Conservation (phyloP, 2,329 filamentous ascomycete genomes). For the Pseudogymnoascus sp. region DNA sequence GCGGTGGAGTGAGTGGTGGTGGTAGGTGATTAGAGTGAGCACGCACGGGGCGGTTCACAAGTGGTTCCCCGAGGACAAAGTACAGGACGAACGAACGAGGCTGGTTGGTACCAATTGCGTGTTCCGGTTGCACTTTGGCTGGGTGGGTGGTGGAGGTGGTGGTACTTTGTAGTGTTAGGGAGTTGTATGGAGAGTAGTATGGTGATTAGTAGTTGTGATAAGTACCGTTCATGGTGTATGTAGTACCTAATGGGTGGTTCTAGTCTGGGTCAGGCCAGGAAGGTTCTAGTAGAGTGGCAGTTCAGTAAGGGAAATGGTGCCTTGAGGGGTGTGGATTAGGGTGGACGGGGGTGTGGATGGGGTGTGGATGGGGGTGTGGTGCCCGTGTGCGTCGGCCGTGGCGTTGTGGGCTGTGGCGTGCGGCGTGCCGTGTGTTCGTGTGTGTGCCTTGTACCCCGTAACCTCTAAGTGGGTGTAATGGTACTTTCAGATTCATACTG, state of each 20-base stretch:
- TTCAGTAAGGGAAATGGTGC: background rate
- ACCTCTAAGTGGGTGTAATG: background rate
- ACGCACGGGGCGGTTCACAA: background rate
- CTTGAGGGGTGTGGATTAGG: background rate
- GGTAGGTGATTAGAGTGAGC: background rate
- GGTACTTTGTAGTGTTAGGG: background rate
- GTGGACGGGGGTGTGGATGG: no score
- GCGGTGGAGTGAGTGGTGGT: background rate
- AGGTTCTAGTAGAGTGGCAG: background rate
- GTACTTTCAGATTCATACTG: background rate
- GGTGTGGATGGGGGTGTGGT: no score
- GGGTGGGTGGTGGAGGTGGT: no score
- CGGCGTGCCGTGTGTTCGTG: background rate
- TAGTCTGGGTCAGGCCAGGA: background rate
- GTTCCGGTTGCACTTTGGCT: background rate
- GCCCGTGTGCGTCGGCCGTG: background rate
- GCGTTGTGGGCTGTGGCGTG: background rate
- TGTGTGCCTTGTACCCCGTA: background rate
- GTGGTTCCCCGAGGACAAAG: background rate
- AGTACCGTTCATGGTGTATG: background rate
- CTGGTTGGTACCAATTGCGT: background rate
- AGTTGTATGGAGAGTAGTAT: background rate
- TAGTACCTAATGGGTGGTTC: background rate
- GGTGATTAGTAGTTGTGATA: background rate
- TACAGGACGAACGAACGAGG: no score